phyloP scores from a whole-genome alignment of 73 alveolate genomes.

The Urostyla sp. region DNA sequence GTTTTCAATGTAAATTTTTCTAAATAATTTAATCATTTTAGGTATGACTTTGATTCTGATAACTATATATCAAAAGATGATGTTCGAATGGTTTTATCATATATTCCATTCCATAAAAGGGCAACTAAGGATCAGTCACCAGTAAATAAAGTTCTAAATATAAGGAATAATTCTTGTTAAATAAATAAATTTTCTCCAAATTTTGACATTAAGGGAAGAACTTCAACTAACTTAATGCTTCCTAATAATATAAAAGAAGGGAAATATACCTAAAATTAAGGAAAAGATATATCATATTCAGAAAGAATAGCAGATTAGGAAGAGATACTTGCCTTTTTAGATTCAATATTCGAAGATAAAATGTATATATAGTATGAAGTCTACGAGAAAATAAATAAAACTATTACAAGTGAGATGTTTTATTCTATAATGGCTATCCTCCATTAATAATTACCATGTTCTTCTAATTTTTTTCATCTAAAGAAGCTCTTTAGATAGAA shows the following conservation, averaged over 20 bases:
- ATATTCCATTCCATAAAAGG: slow-evolving; percentile 39
- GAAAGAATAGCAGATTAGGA: slow-evolving; percentile 40
- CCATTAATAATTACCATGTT: slow-evolving; percentile 49
- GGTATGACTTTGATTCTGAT: slow-evolving; percentile 63
- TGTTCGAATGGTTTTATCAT: slow-evolving; percentile 42
- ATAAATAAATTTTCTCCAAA: too few species aligned
- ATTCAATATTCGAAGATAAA: slow-evolving; percentile 4
- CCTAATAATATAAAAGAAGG: slow-evolving; percentile 13
- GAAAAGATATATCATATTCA: slow-evolving; percentile 29
- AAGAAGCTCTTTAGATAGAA: slow-evolving; percentile 20
- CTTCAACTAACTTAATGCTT: neutral
- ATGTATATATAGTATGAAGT: slow-evolving; percentile 18
- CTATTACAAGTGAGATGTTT: slow-evolving; percentile 39
- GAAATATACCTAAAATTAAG: slow-evolving; percentile 32
- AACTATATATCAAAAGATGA: slow-evolving; percentile 48
- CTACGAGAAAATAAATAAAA: slow-evolving; percentile 18
- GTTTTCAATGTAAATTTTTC: slow-evolving; percentile 44
- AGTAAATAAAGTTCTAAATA: too few species aligned
- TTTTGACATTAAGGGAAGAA: neutral
- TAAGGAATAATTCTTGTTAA: too few species aligned
- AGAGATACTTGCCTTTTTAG: slow-evolving; percentile 1
- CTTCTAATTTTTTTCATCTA: slow-evolving; percentile 29
- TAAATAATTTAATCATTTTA: neutral
- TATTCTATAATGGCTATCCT: slow-evolving; percentile 31
- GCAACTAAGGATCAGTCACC: too few species aligned